A percentile compares a stretch with the other conserved stretches of the same genome.
Conservation (phyloP, 495 filamentous ascomycete genomes). For the Talaromyces adpressus region DNA sequence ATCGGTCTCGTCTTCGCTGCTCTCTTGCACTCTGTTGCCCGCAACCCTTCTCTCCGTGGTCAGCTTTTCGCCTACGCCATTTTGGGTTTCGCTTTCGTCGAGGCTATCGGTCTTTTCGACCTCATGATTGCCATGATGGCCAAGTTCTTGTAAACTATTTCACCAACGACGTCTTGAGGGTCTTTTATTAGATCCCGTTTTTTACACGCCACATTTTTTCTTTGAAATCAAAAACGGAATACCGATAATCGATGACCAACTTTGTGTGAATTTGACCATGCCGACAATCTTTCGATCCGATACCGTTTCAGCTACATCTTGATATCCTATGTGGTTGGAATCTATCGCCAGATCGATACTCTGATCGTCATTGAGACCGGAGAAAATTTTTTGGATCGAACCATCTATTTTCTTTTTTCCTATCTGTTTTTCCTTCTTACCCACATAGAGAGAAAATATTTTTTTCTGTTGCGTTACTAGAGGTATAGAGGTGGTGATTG, state of each 20-base stretch:
- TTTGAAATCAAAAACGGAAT: slow-evolving; percentile 1
- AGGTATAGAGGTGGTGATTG: slow-evolving; percentile 4
- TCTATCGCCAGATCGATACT: neutral
- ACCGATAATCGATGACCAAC: neutral
- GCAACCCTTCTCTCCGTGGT: slow-evolving; percentile 83
- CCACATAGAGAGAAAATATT: neutral
- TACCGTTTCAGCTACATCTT: neutral
- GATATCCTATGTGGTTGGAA: neutral
- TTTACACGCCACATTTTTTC: slow-evolving; percentile 4
- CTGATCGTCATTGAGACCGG: neutral
- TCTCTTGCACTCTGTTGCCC: slow-evolving; percentile 75
- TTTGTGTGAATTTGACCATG: neutral
- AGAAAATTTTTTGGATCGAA: neutral
- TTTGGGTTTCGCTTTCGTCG: slow-evolving; percentile 89
- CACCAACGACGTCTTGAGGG: neutral
- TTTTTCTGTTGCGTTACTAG: slow-evolving; percentile 1
- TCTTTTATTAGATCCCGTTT: neutral
- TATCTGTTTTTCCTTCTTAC: neutral
- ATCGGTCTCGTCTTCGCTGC: slow-evolving; percentile 87
- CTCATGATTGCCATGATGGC: slow-evolving; percentile 89
- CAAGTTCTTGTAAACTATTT: slow-evolving; percentile 49
- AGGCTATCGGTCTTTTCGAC: slow-evolving; percentile 89
- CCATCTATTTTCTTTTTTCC: neutral
- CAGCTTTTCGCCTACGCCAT: slow-evolving; percentile 93
- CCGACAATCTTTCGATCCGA: neutral